Percentiles rank a stretch among this genome's conserved stretches.
phyloP scores from a whole-genome alignment of 495 filamentous ascomycete genomes.

The Penicillium arizonense region DNA sequence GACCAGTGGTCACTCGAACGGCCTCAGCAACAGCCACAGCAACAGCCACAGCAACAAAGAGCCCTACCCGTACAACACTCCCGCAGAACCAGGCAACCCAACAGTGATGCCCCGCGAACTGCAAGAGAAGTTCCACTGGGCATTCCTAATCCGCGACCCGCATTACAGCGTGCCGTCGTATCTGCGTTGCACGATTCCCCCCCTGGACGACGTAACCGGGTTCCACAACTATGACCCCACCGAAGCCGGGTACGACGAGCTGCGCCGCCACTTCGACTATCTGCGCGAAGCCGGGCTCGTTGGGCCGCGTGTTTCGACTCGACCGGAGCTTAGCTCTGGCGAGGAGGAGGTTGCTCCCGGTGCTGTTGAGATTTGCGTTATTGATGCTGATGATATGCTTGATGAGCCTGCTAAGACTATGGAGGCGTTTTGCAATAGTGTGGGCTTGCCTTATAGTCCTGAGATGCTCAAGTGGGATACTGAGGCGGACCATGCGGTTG shows the following conservation, averaged over 20 bases:
- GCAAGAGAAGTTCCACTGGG: slow-evolving; percentile 79
- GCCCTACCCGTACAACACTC: slow-evolving; percentile 58
- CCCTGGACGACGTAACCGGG: slow-evolving; percentile 74
- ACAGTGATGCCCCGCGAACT: slow-evolving; percentile 74
- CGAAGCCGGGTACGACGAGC: slow-evolving; percentile 88
- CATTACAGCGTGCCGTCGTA: slow-evolving; percentile 83
- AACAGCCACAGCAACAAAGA: slow-evolving; percentile 21
- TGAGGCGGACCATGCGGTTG: slow-evolving; percentile 61
- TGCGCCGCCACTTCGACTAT: slow-evolving; percentile 83
- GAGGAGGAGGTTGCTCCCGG: slow-evolving; percentile 6
- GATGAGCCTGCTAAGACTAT: slow-evolving; percentile 74
- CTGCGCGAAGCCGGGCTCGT: slow-evolving; percentile 60
- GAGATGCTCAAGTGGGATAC: slow-evolving; percentile 83
- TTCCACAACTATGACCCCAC: slow-evolving; percentile 81
- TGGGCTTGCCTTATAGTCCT: slow-evolving; percentile 67
- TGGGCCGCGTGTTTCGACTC: slow-evolving; percentile 57
- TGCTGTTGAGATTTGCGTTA: slow-evolving; percentile 67
- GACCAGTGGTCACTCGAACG: slow-evolving; percentile 16
- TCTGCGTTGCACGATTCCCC: slow-evolving; percentile 93
- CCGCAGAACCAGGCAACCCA: slow-evolving; percentile 65
- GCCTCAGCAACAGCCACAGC: slow-evolving; percentile 20
- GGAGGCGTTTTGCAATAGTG: slow-evolving; percentile 71
- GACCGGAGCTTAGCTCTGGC: slow-evolving; percentile 24
- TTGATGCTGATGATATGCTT: slow-evolving; percentile 93
- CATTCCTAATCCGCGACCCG: slow-evolving; percentile 97